Percentiles rank a stretch among this genome's conserved stretches.
Evolutionary conservation across 805 yeast species (phyloP).

Genomic region (Wickerhamiella dianesei): DNA sequence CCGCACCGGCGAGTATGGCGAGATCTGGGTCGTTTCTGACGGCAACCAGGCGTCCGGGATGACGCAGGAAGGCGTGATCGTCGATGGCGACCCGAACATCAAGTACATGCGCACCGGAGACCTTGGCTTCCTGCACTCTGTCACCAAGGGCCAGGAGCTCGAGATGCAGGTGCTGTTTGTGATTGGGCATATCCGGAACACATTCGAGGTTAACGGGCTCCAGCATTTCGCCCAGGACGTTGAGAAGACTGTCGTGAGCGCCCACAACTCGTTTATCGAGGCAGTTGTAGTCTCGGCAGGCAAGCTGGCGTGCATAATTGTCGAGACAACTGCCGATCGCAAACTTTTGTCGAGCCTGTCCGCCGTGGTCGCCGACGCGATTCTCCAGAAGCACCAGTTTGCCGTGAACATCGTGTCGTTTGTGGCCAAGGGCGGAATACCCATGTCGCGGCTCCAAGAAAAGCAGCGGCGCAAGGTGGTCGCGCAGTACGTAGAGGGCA

Average conservation of each 20-base stretch:
- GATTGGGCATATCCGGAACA: conserved; percentile 69
- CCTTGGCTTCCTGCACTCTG: conserved; percentile 77
- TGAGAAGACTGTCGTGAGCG: conserved; percentile 51
- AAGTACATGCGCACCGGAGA: conserved; percentile 83
- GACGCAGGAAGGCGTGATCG: conserved; percentile 48
- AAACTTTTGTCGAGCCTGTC: conserved; percentile 56
- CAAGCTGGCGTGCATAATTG: conserved; percentile 60
- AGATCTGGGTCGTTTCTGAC: conserved; percentile 90
- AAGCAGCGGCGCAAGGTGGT: conserved; percentile 65
- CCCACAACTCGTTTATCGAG: conserved; percentile 32
- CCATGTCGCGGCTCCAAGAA: conserved; percentile 57
- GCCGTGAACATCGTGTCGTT: conserved; percentile 76
- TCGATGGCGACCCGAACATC: conserved; percentile 47
- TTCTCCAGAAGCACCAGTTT: conserved; percentile 68
- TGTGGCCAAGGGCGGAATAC: conserved; percentile 48
- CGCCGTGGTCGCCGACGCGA: conserved; percentile 67
- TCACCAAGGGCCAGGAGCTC: conserved; percentile 33
- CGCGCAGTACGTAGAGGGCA: conserved; percentile 39
- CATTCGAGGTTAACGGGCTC: conserved; percentile 82
- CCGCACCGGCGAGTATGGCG: conserved; percentile 85
- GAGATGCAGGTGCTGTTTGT: conserved; percentile 71
- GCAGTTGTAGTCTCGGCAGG: conserved; percentile 65
- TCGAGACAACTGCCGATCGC: conserved; percentile 33
- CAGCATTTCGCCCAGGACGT: conserved; percentile 83
- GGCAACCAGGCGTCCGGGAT: conserved; percentile 58